These are phyloP conservation scores for Fagopyrum tataricum DNA, from an alignment of 148 eudicot genomes.

Conservation along the genomic window DNA sequence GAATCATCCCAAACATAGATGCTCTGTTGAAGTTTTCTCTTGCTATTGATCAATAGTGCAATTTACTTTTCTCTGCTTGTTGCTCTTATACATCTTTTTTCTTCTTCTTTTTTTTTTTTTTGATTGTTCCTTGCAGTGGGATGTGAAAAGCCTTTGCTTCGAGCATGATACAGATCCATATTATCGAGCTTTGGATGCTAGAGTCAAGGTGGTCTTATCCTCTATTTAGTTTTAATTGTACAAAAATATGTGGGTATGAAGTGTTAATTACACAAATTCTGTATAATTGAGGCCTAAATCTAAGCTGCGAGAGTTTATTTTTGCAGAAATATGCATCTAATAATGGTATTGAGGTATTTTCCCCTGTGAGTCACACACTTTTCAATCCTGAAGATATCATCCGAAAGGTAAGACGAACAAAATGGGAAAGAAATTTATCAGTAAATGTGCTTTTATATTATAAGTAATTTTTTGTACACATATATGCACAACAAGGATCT, in stretches of 20 bases:
- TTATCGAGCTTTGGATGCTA: constrained; percentile 68
- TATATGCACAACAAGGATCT: neutral
- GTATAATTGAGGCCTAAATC: neutral
- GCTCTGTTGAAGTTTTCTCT: neutral
- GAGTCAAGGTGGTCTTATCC: constrained; percentile 47
- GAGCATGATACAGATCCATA: constrained; percentile 90
- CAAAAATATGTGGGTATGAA: neutral
- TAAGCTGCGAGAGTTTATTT: neutral
- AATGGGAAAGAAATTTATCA: neutral
- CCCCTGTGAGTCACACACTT: constrained; percentile 90
- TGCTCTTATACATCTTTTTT: neutral
- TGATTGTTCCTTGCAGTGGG: constrained; percentile 49
- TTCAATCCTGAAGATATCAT: constrained; percentile 79
- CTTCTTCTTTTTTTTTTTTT: too few species aligned
- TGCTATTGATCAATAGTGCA: neutral
- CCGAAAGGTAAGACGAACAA: constrained; percentile 44
- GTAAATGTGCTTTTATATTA: neutral
- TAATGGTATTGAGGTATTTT: constrained; percentile 62
- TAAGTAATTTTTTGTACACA: neutral
- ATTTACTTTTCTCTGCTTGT: neutral
- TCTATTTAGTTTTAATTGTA: neutral
- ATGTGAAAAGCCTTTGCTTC: constrained; percentile 73
- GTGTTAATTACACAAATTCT: neutral
- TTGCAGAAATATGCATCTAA: constrained; percentile 53
- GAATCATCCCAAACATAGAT: neutral